Base-by-base conservation (phyloP, 306 rosid species). In the Gastrolobium bilobum region DNA sequence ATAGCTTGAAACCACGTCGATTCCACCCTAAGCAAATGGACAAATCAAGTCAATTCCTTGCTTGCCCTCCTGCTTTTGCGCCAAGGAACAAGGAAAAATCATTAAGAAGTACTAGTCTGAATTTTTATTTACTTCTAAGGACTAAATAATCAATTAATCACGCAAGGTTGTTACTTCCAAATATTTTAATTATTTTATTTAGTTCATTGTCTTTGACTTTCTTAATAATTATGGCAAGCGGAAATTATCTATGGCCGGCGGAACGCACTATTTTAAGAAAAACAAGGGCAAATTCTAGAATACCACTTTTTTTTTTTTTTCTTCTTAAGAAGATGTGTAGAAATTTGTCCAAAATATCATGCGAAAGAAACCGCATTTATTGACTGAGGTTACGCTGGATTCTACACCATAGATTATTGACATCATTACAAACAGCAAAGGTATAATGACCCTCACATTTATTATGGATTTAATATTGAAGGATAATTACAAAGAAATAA, bases 361-460 rank as follows among this genome's bases (percentile, higher is more conserved):
- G 4, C 4, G 15, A 58, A 31, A 75, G 70, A 43, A 33, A 70
- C 70, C 70, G 79, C 58, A 47, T 50, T 60, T 60, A 37, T 63
- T 60, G 71, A 75, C 59, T 33, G 2, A 33, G 52, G 46, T n/a
- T 58, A 15, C 31, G 50, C 33, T 7, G 42, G 67, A 37, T 4
- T 29, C 54, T 11, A 31, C 51, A 71, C 20, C 46, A n/a, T 50
- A 48, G 60, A 37, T 26, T 11, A 48, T 54, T 71, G 14, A 13
- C 54, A 56, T 53, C 7, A 10, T 26, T 38, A 7, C 38, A 10
- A 54, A 47, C 29, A 34, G 35, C 29, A 14, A 51, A 52, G 30
- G 20, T 4, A n/a, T n/a, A n/a, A n/a, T n/a, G n/a, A n/a, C n/a
- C n/a, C n/a, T n/a, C n/a, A n/a, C n/a, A n/a, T n/a, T n/a, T n/a